Base-by-base conservation (phyloP, 2,329 filamentous ascomycete species). In the Ceratocystis alfenasii region DNA sequence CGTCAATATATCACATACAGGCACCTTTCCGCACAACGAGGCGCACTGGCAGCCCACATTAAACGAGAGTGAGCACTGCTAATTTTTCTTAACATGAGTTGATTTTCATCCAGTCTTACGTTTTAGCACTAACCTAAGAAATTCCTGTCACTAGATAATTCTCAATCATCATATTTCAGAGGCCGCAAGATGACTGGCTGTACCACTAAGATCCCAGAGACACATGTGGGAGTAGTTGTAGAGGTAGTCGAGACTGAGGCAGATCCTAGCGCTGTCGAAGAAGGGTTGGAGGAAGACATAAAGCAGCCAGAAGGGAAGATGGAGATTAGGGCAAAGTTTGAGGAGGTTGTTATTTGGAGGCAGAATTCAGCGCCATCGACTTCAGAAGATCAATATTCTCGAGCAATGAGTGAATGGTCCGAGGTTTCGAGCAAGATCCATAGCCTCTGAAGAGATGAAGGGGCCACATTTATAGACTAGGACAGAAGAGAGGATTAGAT, bases 371-470 rank as follows among this genome's bases (percentile, higher is more conserved):
- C 83, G 62, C 85, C 85, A 2, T 8, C 50, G 3, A 45, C 59
- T 5, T 84, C 87, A 68, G 79, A 76, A 5, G 90, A 96, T 75
- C 78, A 82, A 1, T 94, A 90, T 73, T 78, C 89, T 3, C 87
- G 87, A 73, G 85, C 87, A 0, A 77, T 95, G 55, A 82, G 87
- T 70, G 91, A 96, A 74, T 96, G 91, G 90, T 78, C 95, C 66
- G 78, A 79, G 10, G 83, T 92, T 73, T 83, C 90, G 10, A 83
- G 87, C 69, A 80, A 82, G 62, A 63, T 63, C n/a, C 62, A 63
- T 17, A 53, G 45, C 41, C 53, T 50, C 33, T 33, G 25, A 36
- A 63, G 25, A 15, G 22, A 28, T 53, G 2, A 25, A n/a, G 55
- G 55, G 28, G 87, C 69, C 80, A 81, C 17, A 53, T 63, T 28